phyloP scores from a whole-genome alignment of 164 flowering plant genomes.

The Sextonia rubra region DNA sequence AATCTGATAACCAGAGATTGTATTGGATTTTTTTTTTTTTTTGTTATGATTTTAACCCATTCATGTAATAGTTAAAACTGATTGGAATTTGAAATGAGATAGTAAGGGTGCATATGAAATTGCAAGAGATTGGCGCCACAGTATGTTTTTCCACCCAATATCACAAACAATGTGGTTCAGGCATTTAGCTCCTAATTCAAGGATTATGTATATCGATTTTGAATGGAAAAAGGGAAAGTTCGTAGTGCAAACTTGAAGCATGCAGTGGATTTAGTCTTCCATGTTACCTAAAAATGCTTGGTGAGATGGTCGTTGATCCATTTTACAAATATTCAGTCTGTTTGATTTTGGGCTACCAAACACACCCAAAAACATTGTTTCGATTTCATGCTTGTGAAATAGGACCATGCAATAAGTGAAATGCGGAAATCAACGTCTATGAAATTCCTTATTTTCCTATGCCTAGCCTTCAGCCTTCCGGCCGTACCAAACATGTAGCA shows the following conservation, averaged over 20 bases:
- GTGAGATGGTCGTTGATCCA: neutral
- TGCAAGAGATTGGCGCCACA: neutral
- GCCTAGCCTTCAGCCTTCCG: constrained; percentile 46
- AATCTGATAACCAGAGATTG: neutral
- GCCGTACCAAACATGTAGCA: constrained; percentile 43
- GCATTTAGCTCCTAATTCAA: neutral
- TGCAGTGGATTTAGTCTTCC: neutral
- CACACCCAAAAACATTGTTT: too few species aligned
- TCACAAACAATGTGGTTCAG: too few species aligned
- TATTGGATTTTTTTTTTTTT: neutral
- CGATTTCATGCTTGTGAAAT: too few species aligned
- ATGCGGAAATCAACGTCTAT: neutral
- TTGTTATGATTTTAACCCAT: neutral
- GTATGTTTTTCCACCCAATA: neutral
- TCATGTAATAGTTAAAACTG: neutral
- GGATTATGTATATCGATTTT: neutral
- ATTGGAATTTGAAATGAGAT: neutral
- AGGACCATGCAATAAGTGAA: neutral
- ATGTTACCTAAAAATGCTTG: neutral
- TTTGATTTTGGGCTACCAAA: neutral
- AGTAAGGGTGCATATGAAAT: too few species aligned
- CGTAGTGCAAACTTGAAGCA: neutral
- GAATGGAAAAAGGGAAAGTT: neutral
- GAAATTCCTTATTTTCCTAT: constrained; percentile 35
- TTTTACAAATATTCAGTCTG: neutral